Percentiles rank a stretch among this genome's conserved stretches.
Evolutionary conservation across 495 filamentous ascomycete genomes (phyloP).

Genomic region (Talaromyces borbonicus): DNA sequence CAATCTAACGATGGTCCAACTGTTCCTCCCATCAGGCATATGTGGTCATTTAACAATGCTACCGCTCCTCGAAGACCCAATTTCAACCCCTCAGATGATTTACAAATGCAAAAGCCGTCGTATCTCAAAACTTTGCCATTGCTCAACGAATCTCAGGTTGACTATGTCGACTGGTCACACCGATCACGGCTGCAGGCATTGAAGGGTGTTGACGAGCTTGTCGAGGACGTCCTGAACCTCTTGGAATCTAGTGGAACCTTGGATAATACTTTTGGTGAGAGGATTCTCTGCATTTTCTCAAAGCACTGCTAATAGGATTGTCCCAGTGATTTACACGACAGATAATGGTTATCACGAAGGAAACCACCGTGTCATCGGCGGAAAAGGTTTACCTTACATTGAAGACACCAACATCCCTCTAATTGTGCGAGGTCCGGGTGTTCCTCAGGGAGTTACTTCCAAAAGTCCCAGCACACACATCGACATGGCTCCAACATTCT

Average conservation of each 20-base stretch:
- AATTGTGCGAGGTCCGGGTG: slow-evolving; percentile 45
- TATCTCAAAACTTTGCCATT: no score
- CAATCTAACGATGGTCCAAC: no score
- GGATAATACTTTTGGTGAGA: slow-evolving; percentile 57
- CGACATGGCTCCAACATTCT: slow-evolving; percentile 56
- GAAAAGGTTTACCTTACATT: slow-evolving; percentile 59
- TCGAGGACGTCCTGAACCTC: slow-evolving; percentile 42
- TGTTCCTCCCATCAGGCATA: no score
- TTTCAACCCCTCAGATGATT: no score
- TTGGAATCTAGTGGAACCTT: slow-evolving; percentile 42
- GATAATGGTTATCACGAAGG: slow-evolving; percentile 65
- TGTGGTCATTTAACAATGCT: no score
- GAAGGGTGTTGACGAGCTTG: slow-evolving; percentile 57
- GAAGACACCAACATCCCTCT: slow-evolving; percentile 61
- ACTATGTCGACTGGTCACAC: slow-evolving; percentile 57
- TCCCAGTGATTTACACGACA: slow-evolving; percentile 55
- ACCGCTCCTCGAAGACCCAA: no score
- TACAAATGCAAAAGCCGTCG: no score
- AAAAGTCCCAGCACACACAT: slow-evolving; percentile 54
- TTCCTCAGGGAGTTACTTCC: slow-evolving; percentile 31
- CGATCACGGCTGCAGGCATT: slow-evolving; percentile 48
- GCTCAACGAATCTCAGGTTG: no score
- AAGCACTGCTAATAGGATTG: no score
- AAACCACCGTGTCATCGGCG: slow-evolving; percentile 58
- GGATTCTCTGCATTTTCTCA: no score